These are phyloP conservation scores for Ziziphus jujuba DNA, from an alignment of 306 rosid species.

Conservation along the genomic window DNA sequence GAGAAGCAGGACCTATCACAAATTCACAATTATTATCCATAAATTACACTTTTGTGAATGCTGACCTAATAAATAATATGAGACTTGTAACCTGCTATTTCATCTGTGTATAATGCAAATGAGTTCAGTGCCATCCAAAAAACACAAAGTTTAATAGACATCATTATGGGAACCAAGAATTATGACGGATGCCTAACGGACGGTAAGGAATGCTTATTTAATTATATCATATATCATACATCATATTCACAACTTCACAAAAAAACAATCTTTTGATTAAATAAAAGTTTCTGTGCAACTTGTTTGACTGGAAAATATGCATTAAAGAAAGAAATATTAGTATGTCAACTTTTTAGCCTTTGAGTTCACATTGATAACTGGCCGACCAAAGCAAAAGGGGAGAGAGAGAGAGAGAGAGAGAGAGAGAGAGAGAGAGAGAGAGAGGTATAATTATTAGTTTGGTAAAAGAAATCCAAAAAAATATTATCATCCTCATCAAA, in stretches of 20 bases:
- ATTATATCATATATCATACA: background rate
- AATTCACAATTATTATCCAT: background rate
- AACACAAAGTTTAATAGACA: background rate
- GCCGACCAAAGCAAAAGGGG: background rate
- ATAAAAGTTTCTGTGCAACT: background rate
- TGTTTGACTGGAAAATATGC: background rate
- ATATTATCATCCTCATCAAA: background rate
- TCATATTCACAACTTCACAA: background rate
- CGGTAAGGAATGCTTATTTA: background rate
- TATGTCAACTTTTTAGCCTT: background rate
- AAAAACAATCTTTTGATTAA: background rate
- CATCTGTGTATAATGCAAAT: background rate
- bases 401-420: background rate
- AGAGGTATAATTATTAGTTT: background rate
- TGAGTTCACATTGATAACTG: background rate
- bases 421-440: background rate
- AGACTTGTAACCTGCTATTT: background rate
- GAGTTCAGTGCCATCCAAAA: background rate
- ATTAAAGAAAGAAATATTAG: background rate
- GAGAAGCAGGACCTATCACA: background rate
- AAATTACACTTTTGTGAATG: too few species aligned
- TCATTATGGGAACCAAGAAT: background rate
- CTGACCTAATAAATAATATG: too few species aligned
- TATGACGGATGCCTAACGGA: background rate
- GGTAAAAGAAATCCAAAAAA: conserved; percentile 4